Conservation (phyloP, 768 basidiomycete species). For the Clitopilus hobsonii region DNA sequence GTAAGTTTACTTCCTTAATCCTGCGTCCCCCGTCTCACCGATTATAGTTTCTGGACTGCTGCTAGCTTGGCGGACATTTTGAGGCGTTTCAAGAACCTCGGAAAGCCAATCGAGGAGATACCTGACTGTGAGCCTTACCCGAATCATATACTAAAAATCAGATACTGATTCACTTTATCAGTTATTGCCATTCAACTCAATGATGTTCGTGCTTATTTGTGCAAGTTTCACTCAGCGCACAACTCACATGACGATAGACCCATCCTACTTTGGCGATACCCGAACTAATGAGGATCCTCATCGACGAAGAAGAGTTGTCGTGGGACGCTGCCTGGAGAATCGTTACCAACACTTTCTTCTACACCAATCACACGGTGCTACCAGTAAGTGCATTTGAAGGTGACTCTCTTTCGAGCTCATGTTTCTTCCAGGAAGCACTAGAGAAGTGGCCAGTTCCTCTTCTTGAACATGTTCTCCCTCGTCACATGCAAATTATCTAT, state of each 20-base stretch:
- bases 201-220: slow-evolving; percentile 49
- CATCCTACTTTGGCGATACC: slow-evolving; percentile 95
- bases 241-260: too few species aligned
- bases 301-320: slow-evolving; percentile 85
- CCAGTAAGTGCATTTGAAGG: slow-evolving; percentile 46
- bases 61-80: slow-evolving; percentile 87
- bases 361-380: slow-evolving; percentile 93
- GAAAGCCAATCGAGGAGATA: slow-evolving; percentile 74
- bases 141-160: too few species aligned
- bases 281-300: slow-evolving; percentile 87
- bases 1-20: slow-evolving; percentile 25
- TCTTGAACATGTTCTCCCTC: slow-evolving; percentile 79
- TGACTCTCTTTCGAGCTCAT: background rate
- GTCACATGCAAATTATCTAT: slow-evolving; percentile 90
- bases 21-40: background rate
- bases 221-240: too few species aligned
- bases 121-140: slow-evolving; percentile 75
- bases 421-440: slow-evolving; percentile 56
- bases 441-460: slow-evolving; percentile 94
- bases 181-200: slow-evolving; percentile 94
- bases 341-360: slow-evolving; percentile 87
- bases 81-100: slow-evolving; percentile 88
- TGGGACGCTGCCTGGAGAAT: slow-evolving; percentile 90
- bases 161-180: too few species aligned
- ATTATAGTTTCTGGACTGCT: slow-evolving; percentile 74